Evolutionary conservation across 2,329 filamentous ascomycete species (phyloP), one percentile per base, ranked within the genome.

Genomic region (Penicillium sp.): DNA sequence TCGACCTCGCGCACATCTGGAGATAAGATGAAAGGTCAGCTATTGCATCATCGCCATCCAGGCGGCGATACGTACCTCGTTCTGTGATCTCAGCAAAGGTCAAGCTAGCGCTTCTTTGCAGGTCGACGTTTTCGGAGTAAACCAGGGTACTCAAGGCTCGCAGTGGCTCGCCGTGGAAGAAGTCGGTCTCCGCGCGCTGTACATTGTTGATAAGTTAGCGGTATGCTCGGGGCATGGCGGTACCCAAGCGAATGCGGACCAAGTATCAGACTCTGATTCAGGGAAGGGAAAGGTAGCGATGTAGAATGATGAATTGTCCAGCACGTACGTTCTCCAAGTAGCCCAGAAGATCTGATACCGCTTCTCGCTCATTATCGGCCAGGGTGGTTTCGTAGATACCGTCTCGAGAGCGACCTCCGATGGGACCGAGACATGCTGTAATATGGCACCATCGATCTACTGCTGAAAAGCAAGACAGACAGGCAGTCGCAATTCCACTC

Each of bases 51-150:
- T 31, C 44, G 31, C 29, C 29, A 38, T 40, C 37, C 15, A 39
- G 37, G 21, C 42, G 50, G 34, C 42, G 25, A 40, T 42, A 64
- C 73, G 50, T 64, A 97, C 94, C 93, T 90, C 93, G 80, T 77
- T 99, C 94, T 38, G 94, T 99, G 65, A 99, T 99, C 75, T 99
- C 94, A 57, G 94, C 94, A 81, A 99, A 99, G 3, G 94, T 99
- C 74, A 99, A 84, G 74, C 93, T 97, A 50, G 94, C 94, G 77
- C 94, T 97, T 63, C 94, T 85, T 78, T 99, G 94, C 50, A 99
- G 82, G 73, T 99, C 94, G 72, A 99, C 92, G 78, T 99, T 99
- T 75, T 97, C 92, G 55, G 94, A 99, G 74, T 96, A 99, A 55
- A 99, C 94, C 27, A 99, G 84, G 13, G 93, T 99, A 76, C 91